Evolutionary conservation across 2,329 filamentous ascomycete genomes (phyloP), one percentile per base, ranked within the genome.

Genomic region (Verticillium tricorpus): DNA sequence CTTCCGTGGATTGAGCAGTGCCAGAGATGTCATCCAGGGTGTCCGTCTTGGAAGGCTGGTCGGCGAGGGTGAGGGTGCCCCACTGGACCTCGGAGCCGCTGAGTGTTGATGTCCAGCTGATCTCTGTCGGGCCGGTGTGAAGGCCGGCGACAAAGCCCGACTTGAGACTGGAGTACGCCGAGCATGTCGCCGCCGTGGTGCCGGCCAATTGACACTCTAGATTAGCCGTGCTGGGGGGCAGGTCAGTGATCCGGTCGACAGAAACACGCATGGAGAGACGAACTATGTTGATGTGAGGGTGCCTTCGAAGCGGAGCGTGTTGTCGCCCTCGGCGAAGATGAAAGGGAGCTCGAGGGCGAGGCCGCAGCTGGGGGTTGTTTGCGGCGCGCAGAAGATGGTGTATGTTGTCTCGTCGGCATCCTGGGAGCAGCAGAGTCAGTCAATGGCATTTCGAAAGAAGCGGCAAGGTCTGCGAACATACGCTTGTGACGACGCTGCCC

Each of bases 341-440:
- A 82, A 82, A 5, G 80, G 80, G 39, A 82, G 74, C 55, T 80
- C 78, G 15, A 78, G 75, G 7, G 76, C 76, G 8, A 82, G 70
- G 60, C 77, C 75, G 68, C 80, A 82, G 7, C 71, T 72, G 6
- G 71, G 71, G 3, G 75, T 73, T n/a, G 74, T 73, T 60, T 76
- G 69, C 34, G 77, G 73, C 11, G 76, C 75, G 63, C 80, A 82
- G 67, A 82, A 82, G 50, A 82, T 77, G 61, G 80, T 82, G 64
- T 80, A 82, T 28, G 78, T 77, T 17, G 80, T 82, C 62, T 75
- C 70, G 31, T 69, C 67, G 50, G 69, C 65, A 62, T 81, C 71
- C 78, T 80, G 65, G 37, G 14, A 31, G 28, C 37, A 25, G n/a
- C 12, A 50, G 35, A 3, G 59, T 40, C 56, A 57, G 31, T 12